Base-by-base conservation (phyloP, 1,284 basidiomycete genomes). In the Rhizoctonia solani region DNA sequence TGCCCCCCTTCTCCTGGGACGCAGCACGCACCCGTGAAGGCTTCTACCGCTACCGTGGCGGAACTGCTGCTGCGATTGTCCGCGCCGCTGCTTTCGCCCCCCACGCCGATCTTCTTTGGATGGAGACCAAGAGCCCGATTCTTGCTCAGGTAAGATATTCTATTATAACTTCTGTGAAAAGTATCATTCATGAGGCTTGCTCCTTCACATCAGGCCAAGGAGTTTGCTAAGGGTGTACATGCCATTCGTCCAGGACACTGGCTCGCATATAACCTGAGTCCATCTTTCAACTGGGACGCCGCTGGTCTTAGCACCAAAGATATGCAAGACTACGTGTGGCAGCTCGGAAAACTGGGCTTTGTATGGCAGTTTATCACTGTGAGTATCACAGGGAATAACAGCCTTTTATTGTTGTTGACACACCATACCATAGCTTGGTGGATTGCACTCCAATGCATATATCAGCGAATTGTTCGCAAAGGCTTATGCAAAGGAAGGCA, bases 291-390 rank as follows among this genome's bases (percentile, higher is more conserved):
- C 76, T 92, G 89, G 89, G 89, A 91, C 72, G 94, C 93, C 3
- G 95, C 95, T 16, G 95, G 95, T 37, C 83, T 99, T 34, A 86
- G 83, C 52, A 83, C 88, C 72, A 82, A 85, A 70, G 92, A 96
- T 74, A 98, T 95, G 93, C 84, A 92, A 78, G 80, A 83, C 68
- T 99, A 88, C 77, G 87, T 99, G 44, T 98, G 95, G 96, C 86
- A 95, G 73, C 83, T 97, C 19, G 93, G 90, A 68, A 95, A 90
- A 81, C 86, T 95, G 53, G 94, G 92, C 49, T 96, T 95, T 76
- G 89, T 92, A 69, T 98, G 95, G 95, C 96, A 98, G 77, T 98
- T 99, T 83, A 98, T 99, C 78, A 97, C 95, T 72, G 91, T 93
- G 68, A 75, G 90, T 81, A 37, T 5, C 21, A 13, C 30, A 5